Base-by-base conservation (phyloP, 768 basidiomycete genomes). In the Gautieria morchelliformis region DNA sequence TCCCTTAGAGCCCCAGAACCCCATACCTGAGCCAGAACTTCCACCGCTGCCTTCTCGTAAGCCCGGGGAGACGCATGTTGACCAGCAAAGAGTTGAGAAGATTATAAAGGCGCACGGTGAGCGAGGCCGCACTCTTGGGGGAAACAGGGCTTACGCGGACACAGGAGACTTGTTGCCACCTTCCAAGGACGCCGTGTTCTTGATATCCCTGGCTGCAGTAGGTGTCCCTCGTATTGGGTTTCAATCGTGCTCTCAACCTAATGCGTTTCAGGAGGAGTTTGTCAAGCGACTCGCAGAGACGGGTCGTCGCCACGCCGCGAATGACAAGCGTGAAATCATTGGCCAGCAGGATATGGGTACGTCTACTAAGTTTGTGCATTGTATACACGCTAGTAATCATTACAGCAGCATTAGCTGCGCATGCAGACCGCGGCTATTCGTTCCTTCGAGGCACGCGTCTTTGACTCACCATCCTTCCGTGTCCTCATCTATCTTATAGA, bases 41-140 rank as follows among this genome's bases (percentile, higher is more conserved):
- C 60, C 60, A 24, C 57, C 39, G 17, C 50, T 49, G 46, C 57
- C 45, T 35, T 40, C 57, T 58, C 82, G 85, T 61, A 69, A 74
- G 22, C 81, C 80, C 1, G 89, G 88, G 24, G 80, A 85, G 46
- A 83, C 81, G 5, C 69, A 87, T 3, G 71, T 92, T 35, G 89
- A 89, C 15, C 72, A 79, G 37, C 68, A 78, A 40, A 78, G 81
- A 61, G 68, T 93, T 41, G 87, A 91, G 69, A 84, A 79, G 65
- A 89, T 92, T 63, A 74, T 89, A 42, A 82, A 89, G 64, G 83
- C 87, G 12, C 87, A 92, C 60, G 87, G 88, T 83, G 67, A 49
- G 78, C 71, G 45, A 45, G 14, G 49, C 42, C 17, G 10, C 37
- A 56, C 37, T 15, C 45, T 20, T 49, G 27, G 10, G 17, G 17